Percentiles rank a stretch among this genome's conserved stretches.
Evolutionary conservation across 1,139 yeast species (phyloP).

Genomic region (Yamadazyma atlantica): DNA sequence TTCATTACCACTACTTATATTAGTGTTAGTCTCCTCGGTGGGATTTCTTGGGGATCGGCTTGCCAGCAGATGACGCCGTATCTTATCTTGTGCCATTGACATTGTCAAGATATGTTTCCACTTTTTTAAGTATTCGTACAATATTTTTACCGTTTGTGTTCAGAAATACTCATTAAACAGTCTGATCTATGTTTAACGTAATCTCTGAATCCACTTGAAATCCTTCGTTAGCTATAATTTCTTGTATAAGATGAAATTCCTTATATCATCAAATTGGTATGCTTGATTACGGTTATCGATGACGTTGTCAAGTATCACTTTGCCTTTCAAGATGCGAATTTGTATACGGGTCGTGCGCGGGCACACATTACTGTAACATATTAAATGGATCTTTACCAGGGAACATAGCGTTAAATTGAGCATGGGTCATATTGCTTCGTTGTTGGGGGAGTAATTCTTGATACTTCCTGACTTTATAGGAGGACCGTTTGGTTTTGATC

Average conservation of each 20-base stretch:
- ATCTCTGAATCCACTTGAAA: too few species aligned
- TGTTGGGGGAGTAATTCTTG: constrained; percentile 10
- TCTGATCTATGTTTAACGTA: too few species aligned
- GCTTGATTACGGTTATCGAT: too few species aligned
- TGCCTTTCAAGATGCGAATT: not conserved
- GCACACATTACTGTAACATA: not conserved
- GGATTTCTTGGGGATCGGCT: not conserved
- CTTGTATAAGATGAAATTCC: too few species aligned
- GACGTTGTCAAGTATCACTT: too few species aligned
- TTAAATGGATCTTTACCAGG: constrained; percentile 4
- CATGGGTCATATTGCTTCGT: constrained; percentile 9
- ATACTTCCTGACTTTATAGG: constrained; percentile 10
- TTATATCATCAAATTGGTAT: too few species aligned
- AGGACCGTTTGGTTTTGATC: constrained; percentile 10
- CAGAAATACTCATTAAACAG: not conserved
- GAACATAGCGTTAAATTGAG: constrained; percentile 11
- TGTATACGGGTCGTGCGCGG: too few species aligned
- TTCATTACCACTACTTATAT: constrained; percentile 5
- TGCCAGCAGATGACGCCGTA: not conserved
- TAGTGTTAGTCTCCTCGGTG: constrained; percentile 1
- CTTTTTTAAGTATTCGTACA: constrained; percentile 1
- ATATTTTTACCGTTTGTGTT: constrained; percentile 1
- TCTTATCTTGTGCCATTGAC: not conserved
- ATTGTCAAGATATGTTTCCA: not conserved
- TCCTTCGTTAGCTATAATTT: too few species aligned